Percentiles rank a stretch among this genome's conserved stretches.
Conservation (phyloP, 2,329 filamentous ascomycete genomes). For the Emmonsiellopsis sp. region DNA sequence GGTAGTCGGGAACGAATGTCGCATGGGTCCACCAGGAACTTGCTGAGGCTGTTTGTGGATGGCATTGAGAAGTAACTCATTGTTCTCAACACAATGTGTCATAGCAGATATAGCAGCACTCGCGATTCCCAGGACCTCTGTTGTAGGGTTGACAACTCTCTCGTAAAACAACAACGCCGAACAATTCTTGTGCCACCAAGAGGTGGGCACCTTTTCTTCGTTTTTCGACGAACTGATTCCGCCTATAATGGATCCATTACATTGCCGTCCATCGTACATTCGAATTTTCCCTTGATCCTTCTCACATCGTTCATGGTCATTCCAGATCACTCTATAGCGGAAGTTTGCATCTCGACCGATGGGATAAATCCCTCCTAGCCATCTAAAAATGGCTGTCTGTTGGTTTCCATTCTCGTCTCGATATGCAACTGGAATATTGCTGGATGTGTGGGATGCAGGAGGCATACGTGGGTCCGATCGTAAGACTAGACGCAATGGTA, state of each 20-base stretch:
- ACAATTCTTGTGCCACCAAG: slow-evolving; percentile 15
- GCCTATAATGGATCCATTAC: slow-evolving; percentile 20
- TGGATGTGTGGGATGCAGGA: slow-evolving; percentile 17
- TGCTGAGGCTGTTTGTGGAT: neutral
- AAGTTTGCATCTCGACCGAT: neutral
- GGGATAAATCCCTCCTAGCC: slow-evolving; percentile 29
- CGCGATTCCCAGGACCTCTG: slow-evolving; percentile 9
- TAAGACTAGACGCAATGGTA: slow-evolving; percentile 24
- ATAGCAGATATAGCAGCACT: slow-evolving; percentile 9
- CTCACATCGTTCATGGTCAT: slow-evolving; percentile 20
- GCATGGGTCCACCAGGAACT: neutral
- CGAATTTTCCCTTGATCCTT: slow-evolving; percentile 12
- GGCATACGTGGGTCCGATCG: slow-evolving; percentile 7
- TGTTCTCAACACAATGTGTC: neutral
- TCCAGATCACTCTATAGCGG: slow-evolving; percentile 24
- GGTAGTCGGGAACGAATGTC: too few species aligned
- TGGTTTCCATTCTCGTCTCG: slow-evolving; percentile 9
- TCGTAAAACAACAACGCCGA: slow-evolving; percentile 27
- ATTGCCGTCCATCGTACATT: slow-evolving; percentile 22
- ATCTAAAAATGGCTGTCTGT: slow-evolving; percentile 22
- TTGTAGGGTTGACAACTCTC: slow-evolving; percentile 18
- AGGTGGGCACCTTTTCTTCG: slow-evolving; percentile 17
- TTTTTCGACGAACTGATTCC: slow-evolving; percentile 11
- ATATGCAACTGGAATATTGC: slow-evolving; percentile 18
- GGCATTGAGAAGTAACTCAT: neutral